Conservation (phyloP, 352 stramenopile species). For the Phytophthora lateralis region DNA sequence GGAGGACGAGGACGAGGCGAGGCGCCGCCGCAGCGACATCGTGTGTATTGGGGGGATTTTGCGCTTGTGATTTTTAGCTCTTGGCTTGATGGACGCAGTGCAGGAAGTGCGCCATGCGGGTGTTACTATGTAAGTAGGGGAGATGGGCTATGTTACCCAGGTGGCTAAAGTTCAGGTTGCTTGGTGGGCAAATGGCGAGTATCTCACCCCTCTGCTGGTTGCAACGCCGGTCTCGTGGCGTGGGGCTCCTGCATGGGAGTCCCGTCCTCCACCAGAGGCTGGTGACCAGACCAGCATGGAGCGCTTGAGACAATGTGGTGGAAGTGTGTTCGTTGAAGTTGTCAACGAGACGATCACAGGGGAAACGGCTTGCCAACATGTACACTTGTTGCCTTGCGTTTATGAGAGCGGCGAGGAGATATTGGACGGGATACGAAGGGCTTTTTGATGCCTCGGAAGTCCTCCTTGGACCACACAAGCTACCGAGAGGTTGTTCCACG, state of each 20-base stretch:
- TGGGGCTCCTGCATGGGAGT: no score
- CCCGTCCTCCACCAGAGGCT: no score
- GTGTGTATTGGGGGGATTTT: neutral
- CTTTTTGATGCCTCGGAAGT: no score
- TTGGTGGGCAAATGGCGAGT: neutral
- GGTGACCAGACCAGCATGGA: no score
- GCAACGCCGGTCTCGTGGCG: neutral
- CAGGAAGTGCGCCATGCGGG: constrained; percentile 1
- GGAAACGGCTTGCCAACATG: neutral
- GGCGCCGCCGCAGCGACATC: constrained; percentile 12
- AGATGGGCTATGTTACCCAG: neutral
- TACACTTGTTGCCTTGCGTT: neutral
- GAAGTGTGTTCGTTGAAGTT: neutral
- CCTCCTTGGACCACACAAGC: no score
- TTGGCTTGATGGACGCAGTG: neutral
- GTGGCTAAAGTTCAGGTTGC: neutral
- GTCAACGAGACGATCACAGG: constrained; percentile 1
- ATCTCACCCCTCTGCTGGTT: neutral
- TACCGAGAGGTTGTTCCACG: no score
- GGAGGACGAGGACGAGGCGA: neutral
- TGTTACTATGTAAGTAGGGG: neutral
- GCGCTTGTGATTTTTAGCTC: neutral
- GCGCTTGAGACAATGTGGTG: no score
- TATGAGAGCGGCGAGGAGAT: neutral
- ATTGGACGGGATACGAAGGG: no score